phyloP scores from a whole-genome alignment of 352 stramenopile genomes.

The Phytophthora hibernalis region DNA sequence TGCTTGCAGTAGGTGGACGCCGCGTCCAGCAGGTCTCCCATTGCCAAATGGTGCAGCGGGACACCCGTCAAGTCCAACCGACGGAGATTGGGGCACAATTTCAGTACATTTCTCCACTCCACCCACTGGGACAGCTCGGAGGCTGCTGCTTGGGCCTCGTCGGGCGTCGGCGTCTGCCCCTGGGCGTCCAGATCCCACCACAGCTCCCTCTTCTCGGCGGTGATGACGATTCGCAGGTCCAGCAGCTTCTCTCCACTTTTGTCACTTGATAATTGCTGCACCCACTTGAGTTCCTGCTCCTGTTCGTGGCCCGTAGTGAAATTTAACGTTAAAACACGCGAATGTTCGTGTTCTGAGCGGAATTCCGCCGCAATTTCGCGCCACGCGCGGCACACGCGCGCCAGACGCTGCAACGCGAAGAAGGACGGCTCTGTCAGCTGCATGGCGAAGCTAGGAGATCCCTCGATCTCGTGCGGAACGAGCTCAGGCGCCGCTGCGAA shows the following conservation, averaged over 20 bases:
- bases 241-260: slow-evolving; percentile 24
- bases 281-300: slow-evolving; percentile 25
- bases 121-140: slow-evolving; percentile 41
- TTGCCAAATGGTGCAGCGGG: slow-evolving; percentile 49
- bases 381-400: slow-evolving; percentile 43
- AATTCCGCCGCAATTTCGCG: slow-evolving; percentile 26
- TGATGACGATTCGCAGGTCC: slow-evolving; percentile 43
- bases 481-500: slow-evolving; percentile 47
- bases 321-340: slow-evolving; percentile 33
- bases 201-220: slow-evolving; percentile 26
- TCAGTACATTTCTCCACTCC: slow-evolving; percentile 50
- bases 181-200: slow-evolving; percentile 49
- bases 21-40: slow-evolving; percentile 46
- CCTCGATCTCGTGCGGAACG: slow-evolving; percentile 28
- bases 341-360: slow-evolving; percentile 23
- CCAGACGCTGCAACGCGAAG: slow-evolving; percentile 37
- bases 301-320: slow-evolving; percentile 41
- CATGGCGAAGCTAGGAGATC: slow-evolving; percentile 35
- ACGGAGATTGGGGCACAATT: slow-evolving; percentile 42
- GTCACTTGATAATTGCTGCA: slow-evolving; percentile 19
- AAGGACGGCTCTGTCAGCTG: slow-evolving; percentile 31
- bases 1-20: slow-evolving; percentile 38
- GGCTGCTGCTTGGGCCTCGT: slow-evolving; percentile 5
- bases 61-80: slow-evolving; percentile 52
- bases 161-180: background rate